Conservation (phyloP, 345 rosid genomes). For the Eucalyptus cloeziana region DNA sequence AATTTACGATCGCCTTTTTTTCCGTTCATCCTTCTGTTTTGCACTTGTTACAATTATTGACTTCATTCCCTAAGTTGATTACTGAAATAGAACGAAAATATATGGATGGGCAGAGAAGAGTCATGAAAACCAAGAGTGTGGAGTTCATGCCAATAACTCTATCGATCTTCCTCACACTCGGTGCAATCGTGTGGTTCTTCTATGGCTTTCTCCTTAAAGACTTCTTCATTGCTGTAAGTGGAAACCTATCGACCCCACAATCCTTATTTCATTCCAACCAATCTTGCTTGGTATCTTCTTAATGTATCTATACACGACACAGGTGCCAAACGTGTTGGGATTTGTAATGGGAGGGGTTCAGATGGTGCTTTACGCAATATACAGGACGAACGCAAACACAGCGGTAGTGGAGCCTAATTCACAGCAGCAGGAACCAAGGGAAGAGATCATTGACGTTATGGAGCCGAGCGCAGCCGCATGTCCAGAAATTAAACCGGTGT, state of each 20-base stretch:
- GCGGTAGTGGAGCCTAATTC: conserved; percentile 7
- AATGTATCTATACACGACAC: background rate
- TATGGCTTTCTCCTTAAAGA: conserved; percentile 65
- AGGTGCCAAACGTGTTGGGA: conserved; percentile 80
- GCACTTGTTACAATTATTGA: background rate
- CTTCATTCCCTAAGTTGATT: background rate
- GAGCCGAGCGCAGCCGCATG: background rate
- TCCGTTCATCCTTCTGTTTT: background rate
- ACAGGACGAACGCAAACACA: conserved; percentile 28
- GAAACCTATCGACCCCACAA: background rate
- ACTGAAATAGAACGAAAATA: background rate
- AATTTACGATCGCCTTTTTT: background rate
- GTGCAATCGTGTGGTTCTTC: conserved; percentile 87
- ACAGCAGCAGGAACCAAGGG: conserved; percentile 27
- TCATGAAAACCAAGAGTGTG: conserved; percentile 64
- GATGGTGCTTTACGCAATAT: conserved; percentile 66
- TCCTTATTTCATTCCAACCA: background rate
- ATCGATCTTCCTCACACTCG: conserved; percentile 63
- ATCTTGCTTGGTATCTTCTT: background rate
- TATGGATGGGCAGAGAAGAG: conserved; percentile 43
- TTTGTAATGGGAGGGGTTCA: conserved; percentile 62
- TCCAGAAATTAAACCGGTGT: background rate
- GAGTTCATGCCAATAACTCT: conserved; percentile 76
- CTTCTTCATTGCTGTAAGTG: conserved; percentile 56
- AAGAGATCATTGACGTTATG: conserved; percentile 13